Evolutionary conservation across 768 basidiomycete species (phyloP), one percentile per base, ranked within the genome.

Genomic region (Trametes coccinea): DNA sequence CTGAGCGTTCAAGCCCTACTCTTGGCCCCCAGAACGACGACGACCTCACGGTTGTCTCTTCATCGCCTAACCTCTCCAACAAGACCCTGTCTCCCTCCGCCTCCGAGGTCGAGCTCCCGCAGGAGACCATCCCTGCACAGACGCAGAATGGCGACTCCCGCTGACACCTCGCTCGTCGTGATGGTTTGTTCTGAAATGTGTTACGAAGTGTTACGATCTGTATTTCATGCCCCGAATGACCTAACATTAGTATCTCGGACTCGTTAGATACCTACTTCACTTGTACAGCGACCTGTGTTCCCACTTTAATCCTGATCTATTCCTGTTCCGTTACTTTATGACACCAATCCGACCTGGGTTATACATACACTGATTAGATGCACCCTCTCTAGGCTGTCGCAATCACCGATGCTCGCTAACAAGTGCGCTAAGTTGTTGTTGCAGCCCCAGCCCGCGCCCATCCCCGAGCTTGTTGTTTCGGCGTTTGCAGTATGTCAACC

Each of bases 1-100:
- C 79, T 5, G 81, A 80, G 0, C 74, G 73, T 11, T 78, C 83
- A 4, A 88, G 82, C 41, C 87, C 88, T 1, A 69, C 30, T 43
- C 70, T 72, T 11, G 67, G 63, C 7, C 68, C 70, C 0, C 71
- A 69, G 11, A 80, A 79, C 61, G 76, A 78, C 34, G 79, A 75
- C 34, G 82, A 83, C 33, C 69, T 76, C 16, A 76, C 76, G 29
- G 77, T 80, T 1, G 64, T 75, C 10, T 69, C 68, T 14, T 73
- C 70, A 49, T 80, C 81, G 0, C 78, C 71, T n/a, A 59, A 63
- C n/a, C 59, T 67, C 11, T 59, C 74, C 34, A 63, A 59, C 59
- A 69, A 69, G 56, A 71, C 71, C 1, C 68, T 73, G 8, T 61
- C 69, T 40, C 68, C 72, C 2, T 53, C 56, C 11, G 58, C 53